Percentiles rank a stretch among this genome's conserved stretches.
These are phyloP conservation scores for Aotearoamyces nothofagi DNA, from an alignment of 2,329 filamentous ascomycete genomes.

Conservation along the genomic window DNA sequence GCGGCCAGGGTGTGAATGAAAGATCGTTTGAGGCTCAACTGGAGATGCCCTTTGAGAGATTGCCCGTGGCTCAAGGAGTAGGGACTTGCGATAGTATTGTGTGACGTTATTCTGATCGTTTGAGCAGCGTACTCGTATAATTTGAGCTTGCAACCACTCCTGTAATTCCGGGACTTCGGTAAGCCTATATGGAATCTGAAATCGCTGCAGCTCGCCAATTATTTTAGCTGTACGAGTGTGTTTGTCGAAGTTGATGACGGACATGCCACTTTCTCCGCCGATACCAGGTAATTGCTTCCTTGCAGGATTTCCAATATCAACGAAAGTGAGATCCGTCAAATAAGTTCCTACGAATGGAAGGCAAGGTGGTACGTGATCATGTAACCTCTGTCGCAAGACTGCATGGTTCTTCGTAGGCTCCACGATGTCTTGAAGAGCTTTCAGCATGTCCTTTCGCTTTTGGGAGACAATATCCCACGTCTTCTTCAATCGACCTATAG, in stretches of 20 bases:
- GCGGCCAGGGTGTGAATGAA: background rate
- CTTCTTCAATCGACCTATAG: slow-evolving; percentile 71
- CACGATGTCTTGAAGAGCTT: slow-evolving; percentile 67
- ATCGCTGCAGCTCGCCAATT: slow-evolving; percentile 87
- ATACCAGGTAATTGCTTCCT: slow-evolving; percentile 56
- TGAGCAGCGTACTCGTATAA: slow-evolving; percentile 45
- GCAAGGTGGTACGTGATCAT: slow-evolving; percentile 80
- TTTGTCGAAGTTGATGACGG: slow-evolving; percentile 96
- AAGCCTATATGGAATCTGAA: slow-evolving; percentile 85
- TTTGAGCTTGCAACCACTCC: slow-evolving; percentile 77
- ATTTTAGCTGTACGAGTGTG: slow-evolving; percentile 89
- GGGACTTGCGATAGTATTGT: slow-evolving; percentile 50
- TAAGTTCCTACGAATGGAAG: slow-evolving; percentile 94
- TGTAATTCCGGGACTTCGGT: slow-evolving; percentile 77
- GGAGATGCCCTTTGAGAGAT: slow-evolving; percentile 12
- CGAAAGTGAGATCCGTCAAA: slow-evolving; percentile 88
- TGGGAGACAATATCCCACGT: slow-evolving; percentile 84
- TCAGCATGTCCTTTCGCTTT: slow-evolving; percentile 69
- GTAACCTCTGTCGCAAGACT: slow-evolving; percentile 65
- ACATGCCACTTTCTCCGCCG: slow-evolving; percentile 45
- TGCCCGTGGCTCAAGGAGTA: slow-evolving; percentile 47
- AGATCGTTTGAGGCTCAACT: slow-evolving; percentile 9
- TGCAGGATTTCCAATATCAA: slow-evolving; percentile 83
- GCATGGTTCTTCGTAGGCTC: slow-evolving; percentile 88
- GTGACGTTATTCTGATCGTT: slow-evolving; percentile 46